Base-by-base conservation (phyloP, 2,329 filamentous ascomycete genomes). In the Eutypa lata region DNA sequence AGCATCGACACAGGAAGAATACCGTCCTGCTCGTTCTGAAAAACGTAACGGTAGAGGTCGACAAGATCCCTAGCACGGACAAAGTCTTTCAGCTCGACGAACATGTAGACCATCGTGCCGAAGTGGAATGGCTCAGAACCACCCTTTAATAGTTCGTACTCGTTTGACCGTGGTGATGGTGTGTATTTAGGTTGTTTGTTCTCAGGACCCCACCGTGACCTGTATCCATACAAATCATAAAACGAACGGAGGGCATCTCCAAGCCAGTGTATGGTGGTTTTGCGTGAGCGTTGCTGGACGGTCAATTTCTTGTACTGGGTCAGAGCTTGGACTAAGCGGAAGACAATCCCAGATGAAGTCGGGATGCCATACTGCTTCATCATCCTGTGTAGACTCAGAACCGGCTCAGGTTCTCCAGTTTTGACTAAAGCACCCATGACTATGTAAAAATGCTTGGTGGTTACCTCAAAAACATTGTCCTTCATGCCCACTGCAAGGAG, bases 31-130 rank as follows among this genome's bases (percentile, higher is more conserved):
- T 70, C 55, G 1, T 71, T 60, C 26, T 65, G 71, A 26, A 77
- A 71, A 19, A 74, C 61, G 45, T 69, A 67, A 28, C 71, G 69
- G 61, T 83, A 88, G 47, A 81, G 65, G 28, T 79, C 71, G 58
- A 86, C 77, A 6, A 90, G 70, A 51, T 81, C 71, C 55, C 79
- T 71, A 16, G 82, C 80, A 6, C 85, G 81, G 5, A 82, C 71
- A 44, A 78, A 79, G 28, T 78, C 71, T 26, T 66, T 74, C 61
- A 70, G 73, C 71, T 65, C 71, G 2, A 69, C 70, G 51, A 76
- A 66, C 54, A 76, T 64, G 48, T 71, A 71, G 38, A 74, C 56
- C 59, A 76, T 67, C 62, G 62, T 74, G 65, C 65, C 75, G 61
- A 69, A 78, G 59, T 66, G 71, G 42, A 53, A 61, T 18, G 57